A percentile compares a stretch with the other conserved stretches of the same genome.
phyloP scores from a whole-genome alignment of 2,329 filamentous ascomycete genomes.

The Podosphaera fusca region DNA sequence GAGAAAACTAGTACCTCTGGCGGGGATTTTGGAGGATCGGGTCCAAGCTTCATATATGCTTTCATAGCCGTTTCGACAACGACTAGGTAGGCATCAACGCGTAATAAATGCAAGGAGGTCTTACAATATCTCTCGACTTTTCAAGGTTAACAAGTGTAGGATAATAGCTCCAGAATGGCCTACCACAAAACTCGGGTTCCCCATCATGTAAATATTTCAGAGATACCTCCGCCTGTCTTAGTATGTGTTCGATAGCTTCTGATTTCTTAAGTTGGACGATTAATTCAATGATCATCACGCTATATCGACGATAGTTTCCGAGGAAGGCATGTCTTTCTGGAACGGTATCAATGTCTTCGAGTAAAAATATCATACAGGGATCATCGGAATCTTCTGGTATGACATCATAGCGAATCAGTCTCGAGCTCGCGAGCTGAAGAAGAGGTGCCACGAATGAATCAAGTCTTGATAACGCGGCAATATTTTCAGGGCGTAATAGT shows the following conservation, averaged over 20 bases:
- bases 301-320: slow-evolving; percentile 85
- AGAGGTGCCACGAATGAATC: slow-evolving; percentile 46
- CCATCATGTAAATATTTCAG: slow-evolving; percentile 55
- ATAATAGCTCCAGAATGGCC: slow-evolving; percentile 13
- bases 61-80: slow-evolving; percentile 76
- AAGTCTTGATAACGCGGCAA: slow-evolving; percentile 39
- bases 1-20: slow-evolving; percentile 15
- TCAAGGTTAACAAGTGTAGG: slow-evolving; percentile 10
- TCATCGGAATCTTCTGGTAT: slow-evolving; percentile 65
- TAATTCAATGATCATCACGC: slow-evolving; percentile 63
- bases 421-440: slow-evolving; percentile 59
- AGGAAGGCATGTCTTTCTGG: slow-evolving; percentile 89
- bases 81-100: slow-evolving; percentile 71
- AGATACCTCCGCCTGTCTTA: slow-evolving; percentile 53
- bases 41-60: slow-evolving; percentile 61
- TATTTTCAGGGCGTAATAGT: slow-evolving; percentile 47
- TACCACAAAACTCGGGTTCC: slow-evolving; percentile 41
- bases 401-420: slow-evolving; percentile 71
- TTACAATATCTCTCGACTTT: slow-evolving; percentile 37
- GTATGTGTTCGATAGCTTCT: slow-evolving; percentile 70
- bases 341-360: slow-evolving; percentile 85
- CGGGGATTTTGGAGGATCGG: slow-evolving; percentile 26
- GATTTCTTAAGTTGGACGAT: slow-evolving; percentile 63
- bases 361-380: slow-evolving; percentile 55
- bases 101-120: slow-evolving; percentile 47